Evolutionary conservation across 495 filamentous ascomycete species (phyloP).

Genomic region (Penicillium silybi): DNA sequence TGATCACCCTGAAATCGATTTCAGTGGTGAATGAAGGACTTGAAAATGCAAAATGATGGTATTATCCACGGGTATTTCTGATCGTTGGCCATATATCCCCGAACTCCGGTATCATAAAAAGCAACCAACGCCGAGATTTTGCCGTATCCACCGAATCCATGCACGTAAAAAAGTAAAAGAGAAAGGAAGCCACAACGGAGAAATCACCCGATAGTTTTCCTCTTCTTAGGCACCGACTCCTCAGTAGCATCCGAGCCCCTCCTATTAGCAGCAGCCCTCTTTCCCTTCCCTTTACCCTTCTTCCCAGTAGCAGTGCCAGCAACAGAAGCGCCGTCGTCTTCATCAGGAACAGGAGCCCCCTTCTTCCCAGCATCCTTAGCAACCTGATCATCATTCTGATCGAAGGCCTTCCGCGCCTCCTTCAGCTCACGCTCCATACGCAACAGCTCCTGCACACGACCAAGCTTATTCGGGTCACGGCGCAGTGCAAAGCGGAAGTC

Average conservation of each 20-base stretch:
- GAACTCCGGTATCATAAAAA: constrained; percentile 1
- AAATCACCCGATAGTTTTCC: constrained; percentile 31
- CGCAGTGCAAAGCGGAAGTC: constrained; percentile 93
- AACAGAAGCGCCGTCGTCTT: constrained; percentile 15
- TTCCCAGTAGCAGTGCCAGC: constrained; percentile 21
- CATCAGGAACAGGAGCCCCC: constrained; percentile 15
- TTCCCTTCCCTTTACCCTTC: constrained; percentile 44
- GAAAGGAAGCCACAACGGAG: neutral
- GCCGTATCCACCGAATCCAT: neutral
- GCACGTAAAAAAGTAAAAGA: neutral
- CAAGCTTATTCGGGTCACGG: constrained; percentile 77
- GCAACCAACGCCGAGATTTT: neutral
- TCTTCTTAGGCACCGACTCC: constrained; percentile 40
- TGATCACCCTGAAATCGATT: no score
- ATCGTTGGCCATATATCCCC: neutral
- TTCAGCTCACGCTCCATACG: constrained; percentile 77
- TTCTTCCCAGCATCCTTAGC: constrained; percentile 43
- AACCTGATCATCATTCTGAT: constrained; percentile 50
- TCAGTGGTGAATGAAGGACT: no score
- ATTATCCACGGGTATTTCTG: constrained; percentile 6
- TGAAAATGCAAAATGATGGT: neutral
- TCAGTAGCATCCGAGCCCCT: constrained; percentile 44
- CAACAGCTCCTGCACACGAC: constrained; percentile 83
- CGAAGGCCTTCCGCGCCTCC: constrained; percentile 66
- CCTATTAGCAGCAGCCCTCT: constrained; percentile 26